Evolutionary conservation across 1,284 basidiomycete genomes (phyloP).

Genomic region (Cutaneotrichosporon sp.): DNA sequence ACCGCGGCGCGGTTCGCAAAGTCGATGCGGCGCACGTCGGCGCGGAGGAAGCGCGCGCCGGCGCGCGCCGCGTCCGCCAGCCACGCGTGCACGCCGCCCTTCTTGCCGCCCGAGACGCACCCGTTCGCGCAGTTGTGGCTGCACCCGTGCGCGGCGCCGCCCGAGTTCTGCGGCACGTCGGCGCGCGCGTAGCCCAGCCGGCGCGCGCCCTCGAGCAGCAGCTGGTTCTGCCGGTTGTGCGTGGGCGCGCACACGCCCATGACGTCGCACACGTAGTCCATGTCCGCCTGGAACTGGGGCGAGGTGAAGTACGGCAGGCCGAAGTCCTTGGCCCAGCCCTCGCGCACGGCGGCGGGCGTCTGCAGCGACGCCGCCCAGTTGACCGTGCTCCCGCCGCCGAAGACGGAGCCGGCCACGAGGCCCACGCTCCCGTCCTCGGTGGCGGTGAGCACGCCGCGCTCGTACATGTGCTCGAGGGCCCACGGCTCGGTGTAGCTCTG

Average conservation of each 20-base stretch:
- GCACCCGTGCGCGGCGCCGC: constrained; percentile 9
- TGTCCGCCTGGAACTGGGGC: constrained; percentile 13
- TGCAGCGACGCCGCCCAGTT: constrained; percentile 57
- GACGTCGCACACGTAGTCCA: constrained; percentile 11
- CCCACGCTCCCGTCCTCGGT: constrained; percentile 52
- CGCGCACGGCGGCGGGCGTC: constrained; percentile 14
- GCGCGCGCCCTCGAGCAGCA: constrained; percentile 33
- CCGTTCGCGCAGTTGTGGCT: constrained; percentile 23
- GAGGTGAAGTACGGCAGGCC: constrained; percentile 18
- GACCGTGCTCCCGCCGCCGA: constrained; percentile 57
- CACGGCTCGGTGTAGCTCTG: constrained; percentile 42
- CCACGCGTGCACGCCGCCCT: constrained; percentile 29
- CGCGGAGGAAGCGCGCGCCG: constrained; percentile 23
- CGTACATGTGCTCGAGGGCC: constrained; percentile 51
- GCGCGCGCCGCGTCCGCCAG: constrained; percentile 26
- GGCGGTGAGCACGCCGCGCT: constrained; percentile 50
- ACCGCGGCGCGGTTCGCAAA: constrained; percentile 37
- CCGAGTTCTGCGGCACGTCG: constrained; percentile 30
- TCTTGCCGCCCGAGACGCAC: constrained; percentile 26
- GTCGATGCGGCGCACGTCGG: constrained; percentile 50
- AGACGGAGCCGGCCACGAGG: constrained; percentile 53
- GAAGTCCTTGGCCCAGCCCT: constrained; percentile 13
- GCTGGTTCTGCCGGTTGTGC: constrained; percentile 28
- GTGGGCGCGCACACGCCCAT: constrained; percentile 19
- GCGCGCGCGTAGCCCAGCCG: constrained; percentile 24